phyloP scores from a whole-genome alignment of 2,329 filamentous ascomycete species.

The Tolypocladium tropicale region DNA sequence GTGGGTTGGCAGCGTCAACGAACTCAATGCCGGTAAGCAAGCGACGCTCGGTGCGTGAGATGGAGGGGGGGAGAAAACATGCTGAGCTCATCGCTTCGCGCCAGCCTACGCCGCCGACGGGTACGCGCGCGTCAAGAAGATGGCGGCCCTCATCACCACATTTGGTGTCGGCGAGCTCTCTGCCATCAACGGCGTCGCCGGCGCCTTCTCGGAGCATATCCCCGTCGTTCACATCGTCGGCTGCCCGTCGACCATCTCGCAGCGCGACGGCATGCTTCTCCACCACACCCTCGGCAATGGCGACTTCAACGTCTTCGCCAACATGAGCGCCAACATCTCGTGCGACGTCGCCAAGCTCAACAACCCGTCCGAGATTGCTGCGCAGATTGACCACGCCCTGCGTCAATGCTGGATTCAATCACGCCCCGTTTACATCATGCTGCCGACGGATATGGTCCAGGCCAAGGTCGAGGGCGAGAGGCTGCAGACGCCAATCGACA shows the following conservation, averaged over 20 bases:
- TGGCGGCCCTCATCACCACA: conserved; percentile 61
- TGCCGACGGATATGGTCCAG: conserved; percentile 72
- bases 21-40: conserved; percentile 56
- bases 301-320: conserved; percentile 72
- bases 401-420: conserved; percentile 64
- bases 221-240: conserved; percentile 61
- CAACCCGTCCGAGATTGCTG: conserved; percentile 57
- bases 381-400: conserved; percentile 68
- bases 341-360: conserved; percentile 62
- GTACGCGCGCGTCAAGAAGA: conserved; percentile 63
- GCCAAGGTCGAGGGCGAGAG: conserved; percentile 66
- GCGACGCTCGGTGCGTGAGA: not conserved
- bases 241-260: conserved; percentile 37
- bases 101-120: conserved; percentile 70
- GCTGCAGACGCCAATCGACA: conserved; percentile 60
- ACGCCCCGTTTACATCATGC: conserved; percentile 72
- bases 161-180: conserved; percentile 70
- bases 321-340: conserved; percentile 66
- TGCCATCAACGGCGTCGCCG: conserved; percentile 62
- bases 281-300: conserved; percentile 68
- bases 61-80: no score
- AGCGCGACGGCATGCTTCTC: conserved; percentile 36
- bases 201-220: conserved; percentile 63
- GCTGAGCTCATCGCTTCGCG: conserved; percentile 8
- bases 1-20: conserved; percentile 62